These are phyloP conservation scores for Mucor racemosus DNA, from an alignment of 371 early-diverging fungal genomes.

Conservation along the genomic window DNA sequence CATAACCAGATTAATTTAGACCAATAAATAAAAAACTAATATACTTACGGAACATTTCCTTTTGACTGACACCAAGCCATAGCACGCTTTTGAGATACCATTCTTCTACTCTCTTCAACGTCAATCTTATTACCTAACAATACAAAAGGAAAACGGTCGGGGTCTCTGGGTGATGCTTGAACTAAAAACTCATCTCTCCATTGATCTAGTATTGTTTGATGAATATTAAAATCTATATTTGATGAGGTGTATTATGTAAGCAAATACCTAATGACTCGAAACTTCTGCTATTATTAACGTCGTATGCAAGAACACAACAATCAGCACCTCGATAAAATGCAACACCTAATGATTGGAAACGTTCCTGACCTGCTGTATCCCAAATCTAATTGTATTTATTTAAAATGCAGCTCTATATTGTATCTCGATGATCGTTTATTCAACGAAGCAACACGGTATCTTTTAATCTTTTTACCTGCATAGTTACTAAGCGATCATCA, in stretches of 20 bases:
- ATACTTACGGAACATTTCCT: constrained; percentile 86
- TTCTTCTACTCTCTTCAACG: constrained; percentile 90
- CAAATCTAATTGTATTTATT: constrained; percentile 63
- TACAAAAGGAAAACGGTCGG: constrained; percentile 98
- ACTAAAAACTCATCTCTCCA: constrained; percentile 98
- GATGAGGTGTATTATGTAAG: neutral
- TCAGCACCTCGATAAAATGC: constrained; percentile 98
- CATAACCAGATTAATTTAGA: neutral
- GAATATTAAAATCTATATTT: neutral
- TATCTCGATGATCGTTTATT: too few species aligned
- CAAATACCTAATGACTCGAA: constrained; percentile 91
- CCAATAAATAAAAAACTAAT: too few species aligned
- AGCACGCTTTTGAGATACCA: constrained; percentile 93
- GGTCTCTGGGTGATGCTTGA: constrained; percentile 92
- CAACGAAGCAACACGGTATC: neutral
- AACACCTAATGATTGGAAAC: constrained; percentile 97
- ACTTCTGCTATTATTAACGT: constrained; percentile 93
- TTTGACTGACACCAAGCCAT: constrained; percentile 96
- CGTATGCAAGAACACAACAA: constrained; percentile 97
- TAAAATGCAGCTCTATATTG: too few species aligned
- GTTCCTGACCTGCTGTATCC: constrained; percentile 97
- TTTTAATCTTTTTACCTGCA: constrained; percentile 67
- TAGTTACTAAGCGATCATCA: constrained; percentile 81
- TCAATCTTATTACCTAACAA: constrained; percentile 99
- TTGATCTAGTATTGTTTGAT: constrained; percentile 38